Conservation (phyloP, 2,329 filamentous ascomycete species). For the Cladophialophora bantiana region DNA sequence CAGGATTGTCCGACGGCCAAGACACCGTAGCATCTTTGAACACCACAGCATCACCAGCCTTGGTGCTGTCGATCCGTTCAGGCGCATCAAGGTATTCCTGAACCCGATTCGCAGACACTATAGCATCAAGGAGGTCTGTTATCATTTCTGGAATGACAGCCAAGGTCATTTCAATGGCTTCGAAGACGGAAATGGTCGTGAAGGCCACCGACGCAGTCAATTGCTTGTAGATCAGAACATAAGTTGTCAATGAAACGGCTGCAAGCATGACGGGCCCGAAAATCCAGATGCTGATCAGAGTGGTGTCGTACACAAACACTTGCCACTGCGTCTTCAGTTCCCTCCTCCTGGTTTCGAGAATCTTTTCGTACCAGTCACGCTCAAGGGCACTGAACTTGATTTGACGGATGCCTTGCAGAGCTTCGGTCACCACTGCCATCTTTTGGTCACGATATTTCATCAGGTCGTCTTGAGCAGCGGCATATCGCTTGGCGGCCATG, state of each 20-base stretch:
- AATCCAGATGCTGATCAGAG: constrained; percentile 73
- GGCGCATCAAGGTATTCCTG: constrained; percentile 73
- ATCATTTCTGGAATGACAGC: constrained; percentile 76
- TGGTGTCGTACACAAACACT: constrained; percentile 69
- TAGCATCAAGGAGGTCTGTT: constrained; percentile 73
- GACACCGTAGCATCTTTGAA: constrained; percentile 74
- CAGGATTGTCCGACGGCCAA: constrained; percentile 71
- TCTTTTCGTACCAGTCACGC: constrained; percentile 74
- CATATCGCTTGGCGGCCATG: constrained; percentile 69
- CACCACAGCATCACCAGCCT: constrained; percentile 64
- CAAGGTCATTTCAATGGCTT: constrained; percentile 73
- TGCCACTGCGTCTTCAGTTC: constrained; percentile 73
- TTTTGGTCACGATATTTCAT: constrained; percentile 81
- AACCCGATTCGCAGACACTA: constrained; percentile 75
- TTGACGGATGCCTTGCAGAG: constrained; percentile 78
- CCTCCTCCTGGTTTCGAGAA: constrained; percentile 67
- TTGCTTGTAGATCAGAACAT: constrained; percentile 68
- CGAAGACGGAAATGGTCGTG: constrained; percentile 77
- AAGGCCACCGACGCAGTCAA: constrained; percentile 78
- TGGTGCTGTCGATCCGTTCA: constrained; percentile 65
- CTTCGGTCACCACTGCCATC: constrained; percentile 77
- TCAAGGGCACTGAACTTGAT: constrained; percentile 85
- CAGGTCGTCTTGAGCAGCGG: constrained; percentile 69
- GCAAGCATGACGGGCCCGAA: constrained; percentile 76
- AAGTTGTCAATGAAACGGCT: constrained; percentile 72